Evolutionary conservation across 331 rosid genomes (phyloP), one percentile per base, ranked within the genome.

Genomic region (Erythrophleum ivorense): DNA sequence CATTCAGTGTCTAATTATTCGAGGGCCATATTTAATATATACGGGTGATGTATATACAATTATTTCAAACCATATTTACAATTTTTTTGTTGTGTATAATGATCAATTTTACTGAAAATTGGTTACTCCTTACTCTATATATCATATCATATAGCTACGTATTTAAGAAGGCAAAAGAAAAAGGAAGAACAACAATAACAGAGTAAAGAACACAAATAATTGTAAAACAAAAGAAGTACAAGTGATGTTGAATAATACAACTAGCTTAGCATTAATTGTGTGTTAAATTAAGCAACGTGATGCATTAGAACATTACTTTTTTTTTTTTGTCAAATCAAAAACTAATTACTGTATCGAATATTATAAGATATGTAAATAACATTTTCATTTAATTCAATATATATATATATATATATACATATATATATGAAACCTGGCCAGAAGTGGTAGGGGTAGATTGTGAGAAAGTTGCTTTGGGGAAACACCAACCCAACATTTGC

Each of bases 351-450:
- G 13, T 29, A 65, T 16, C 49, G 18, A 65, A 2, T 36, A 36
- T 2, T 36, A 15, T 36, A 18, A 0, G 13, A 29, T 3, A 18
- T 68, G 18, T 67, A 68, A 67, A 41, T 9, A 9, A 68, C 36
- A 68, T n/a, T n/a, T 43, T 40, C 1, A 9, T 40, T 66, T 3
- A 40, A 43, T n/a, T 43, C 7, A 0, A 36, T 29, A 19, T 14
- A 60, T 6, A 75, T 14, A 19, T 46, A 83, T 24, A 24, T 24
- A 24, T 24, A n/a, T n/a, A n/a, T n/a, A n/a, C n/a, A n/a, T n/a
- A n/a, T n/a, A 76, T 15, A 3, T 1, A 64, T 13, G 34, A 70
- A 75, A 93, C 97, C 97, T 90, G 97, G 87, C 66, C 84, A 50
- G 91, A 80, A 60, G 64, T 50, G 45, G 87, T 16, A 52, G 79